Conservation (phyloP, 208 protist genomes). For the Leishmania tarentolae region DNA sequence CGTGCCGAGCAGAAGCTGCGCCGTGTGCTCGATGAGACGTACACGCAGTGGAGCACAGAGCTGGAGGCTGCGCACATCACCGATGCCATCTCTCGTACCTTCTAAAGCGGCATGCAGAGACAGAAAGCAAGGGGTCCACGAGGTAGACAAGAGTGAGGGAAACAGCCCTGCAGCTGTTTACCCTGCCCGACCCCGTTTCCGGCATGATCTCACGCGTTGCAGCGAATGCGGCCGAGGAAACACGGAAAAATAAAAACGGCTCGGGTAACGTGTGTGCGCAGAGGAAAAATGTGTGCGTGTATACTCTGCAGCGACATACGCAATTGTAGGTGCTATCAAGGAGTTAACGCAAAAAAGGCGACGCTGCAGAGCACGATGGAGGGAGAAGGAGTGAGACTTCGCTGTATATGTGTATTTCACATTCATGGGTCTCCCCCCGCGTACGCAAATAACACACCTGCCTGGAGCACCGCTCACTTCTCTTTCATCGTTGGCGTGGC, state of each 20-base stretch:
- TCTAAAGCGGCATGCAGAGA: constrained; percentile 35
- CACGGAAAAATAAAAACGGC: neutral
- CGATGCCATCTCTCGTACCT: constrained; percentile 81
- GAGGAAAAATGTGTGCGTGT: neutral
- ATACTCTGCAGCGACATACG: neutral
- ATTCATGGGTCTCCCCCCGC: neutral
- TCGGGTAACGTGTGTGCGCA: neutral
- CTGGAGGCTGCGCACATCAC: constrained; percentile 76
- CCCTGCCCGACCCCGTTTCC: neutral
- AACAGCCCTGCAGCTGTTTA: neutral
- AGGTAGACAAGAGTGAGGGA: neutral
- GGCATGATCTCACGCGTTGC: neutral
- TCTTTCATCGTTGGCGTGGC: neutral
- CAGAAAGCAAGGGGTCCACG: neutral
- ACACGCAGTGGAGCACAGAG: constrained; percentile 83
- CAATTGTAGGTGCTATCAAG: neutral
- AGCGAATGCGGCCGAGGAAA: neutral
- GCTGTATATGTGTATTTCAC: neutral
- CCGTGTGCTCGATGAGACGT: constrained; percentile 84
- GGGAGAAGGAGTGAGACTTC: neutral
- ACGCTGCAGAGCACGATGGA: neutral
- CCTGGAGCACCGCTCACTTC: neutral
- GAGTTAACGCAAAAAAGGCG: neutral
- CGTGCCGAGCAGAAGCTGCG: constrained; percentile 83
- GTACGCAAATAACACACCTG: neutral